Base-by-base conservation (phyloP, 2,329 filamentous ascomycete species). In the Cyphellophora attinorum region DNA sequence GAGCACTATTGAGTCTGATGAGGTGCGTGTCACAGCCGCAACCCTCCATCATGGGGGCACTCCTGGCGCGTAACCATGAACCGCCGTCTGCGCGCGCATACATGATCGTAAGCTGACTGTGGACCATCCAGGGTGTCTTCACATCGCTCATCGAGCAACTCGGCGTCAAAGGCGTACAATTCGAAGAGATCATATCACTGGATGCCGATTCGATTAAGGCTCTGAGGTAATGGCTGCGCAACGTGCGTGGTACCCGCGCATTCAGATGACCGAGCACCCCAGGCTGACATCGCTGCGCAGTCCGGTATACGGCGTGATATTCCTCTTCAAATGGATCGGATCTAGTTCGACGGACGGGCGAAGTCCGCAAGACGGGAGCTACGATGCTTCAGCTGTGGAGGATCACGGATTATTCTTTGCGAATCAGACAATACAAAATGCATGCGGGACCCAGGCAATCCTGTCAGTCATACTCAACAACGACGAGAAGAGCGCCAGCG, bases 1-100 rank as follows among this genome's bases (percentile, higher is more conserved):
- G 89, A 94, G 93, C 61, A 96, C 89, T 25, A 95, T 96, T 56
- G 89, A 96, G 63, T 93, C 85, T 45, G 89, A 96, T 67, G 89
- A 89, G 60, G 88, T 93, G 73, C 50, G 74, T 33, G 32, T 41
- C n/a, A n/a, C n/a, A n/a, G n/a, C n/a, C n/a, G n/a, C n/a, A n/a
- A n/a, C n/a, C n/a, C n/a, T n/a, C n/a, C n/a, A 38, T 12, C 28
- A 31, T 34, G 17, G 18, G 34, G 25, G 5, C 25, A 31, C 37
- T 15, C 28, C 3, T 19, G 30, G 17, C 38, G 11, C n/a, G 18
- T 31, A 33, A 16, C 13, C 33, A 36, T 17, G 6, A 5, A 12
- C 11, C 13, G n/a, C 6, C 15, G n/a, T n/a, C n/a, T n/a, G n/a
- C n/a, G 14, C 11, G 12, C 37, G 45, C 52, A 36, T 50, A 45